Conservation (phyloP, 345 rosid genomes). For the Brassica juncea region DNA sequence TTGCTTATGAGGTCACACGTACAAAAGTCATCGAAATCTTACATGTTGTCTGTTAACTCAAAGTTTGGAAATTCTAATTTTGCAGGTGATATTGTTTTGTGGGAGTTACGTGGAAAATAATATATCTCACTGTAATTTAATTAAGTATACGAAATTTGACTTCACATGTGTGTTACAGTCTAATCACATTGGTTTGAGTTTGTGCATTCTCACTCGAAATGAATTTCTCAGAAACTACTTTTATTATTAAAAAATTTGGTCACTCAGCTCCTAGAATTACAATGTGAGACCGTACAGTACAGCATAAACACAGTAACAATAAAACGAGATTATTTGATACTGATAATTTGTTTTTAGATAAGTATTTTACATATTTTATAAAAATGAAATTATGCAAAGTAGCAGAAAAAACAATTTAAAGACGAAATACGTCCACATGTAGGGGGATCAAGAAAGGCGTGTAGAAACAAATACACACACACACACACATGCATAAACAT, state of each 20-base stretch:
- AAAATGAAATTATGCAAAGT: not conserved
- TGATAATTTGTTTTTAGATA: not conserved
- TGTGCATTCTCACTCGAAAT: not conserved
- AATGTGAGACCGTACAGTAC: not conserved
- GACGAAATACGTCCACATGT: not conserved
- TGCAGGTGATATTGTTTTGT: not conserved
- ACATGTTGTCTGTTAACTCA: not conserved
- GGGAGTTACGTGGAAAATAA: not conserved
- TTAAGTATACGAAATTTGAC: not conserved
- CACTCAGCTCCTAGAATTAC: not conserved
- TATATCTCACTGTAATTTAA: not conserved
- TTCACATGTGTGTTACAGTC: not conserved
- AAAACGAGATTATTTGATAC: not conserved
- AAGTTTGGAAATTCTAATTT: constrained; percentile 6
- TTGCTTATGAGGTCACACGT: constrained; percentile 11
- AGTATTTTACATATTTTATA: not conserved
- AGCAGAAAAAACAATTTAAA: not conserved
- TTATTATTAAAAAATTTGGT: not conserved
- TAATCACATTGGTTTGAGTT: not conserved
- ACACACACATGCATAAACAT: not conserved
- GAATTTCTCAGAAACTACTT: not conserved
- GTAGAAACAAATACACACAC: not conserved
- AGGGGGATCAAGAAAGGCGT: not conserved
- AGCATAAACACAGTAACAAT: not conserved
- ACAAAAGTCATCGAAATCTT: not conserved